Base-by-base conservation (phyloP, 176 grass and related monocot genomes). In the Phoenix roebelenii region DNA sequence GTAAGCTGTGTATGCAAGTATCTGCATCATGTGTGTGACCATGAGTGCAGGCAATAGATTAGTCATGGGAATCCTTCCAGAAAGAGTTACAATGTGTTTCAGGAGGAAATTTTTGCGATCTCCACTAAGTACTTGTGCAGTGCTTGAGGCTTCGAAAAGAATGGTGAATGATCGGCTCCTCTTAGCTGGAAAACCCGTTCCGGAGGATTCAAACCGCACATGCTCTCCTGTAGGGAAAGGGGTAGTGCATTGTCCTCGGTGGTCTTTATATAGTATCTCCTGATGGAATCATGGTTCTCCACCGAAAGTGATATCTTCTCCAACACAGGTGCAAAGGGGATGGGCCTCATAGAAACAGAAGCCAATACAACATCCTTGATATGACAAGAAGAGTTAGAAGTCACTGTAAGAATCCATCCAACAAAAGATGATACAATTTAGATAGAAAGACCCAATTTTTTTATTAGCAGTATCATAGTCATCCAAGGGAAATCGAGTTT, bases 111-210 rank as follows among this genome's bases (percentile, higher is more conserved):
- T 30, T 74, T 24, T n/a, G 93, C 79, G 10, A 98, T 79, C 77
- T 98, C 93, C 30, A 89, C 84, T 3, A 98, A 71, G 0, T 81
- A 18, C 55, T 76, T 98, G 78, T 98, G 93, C 55, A 98, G 76
- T 35, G 88, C 87, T 55, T 89, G 93, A 0, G 93, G 93, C 75
- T 83, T 98, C 1, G 93, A 98, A 73, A 98, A 92, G 79, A 98
- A 98, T 16, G 93, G 93, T 0, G 93, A 81, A 44, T 92, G 93
- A 66, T 98, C 93, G 0, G 92, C 71, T 7, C 88, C 84, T 72
- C 89, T 98, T 60, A 98, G n/a, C 52, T 78, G 80, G 49, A 98
- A 67, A 52, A 83, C 57, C 60, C 83, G 88, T 67, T 98, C 93
- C 0, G 93, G 87, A 1, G 84, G 87, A 64, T 78, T 81, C 20